These are phyloP conservation scores for Agarophyton chilense DNA, from an alignment of 23 red algal species.

Conservation along the genomic window DNA sequence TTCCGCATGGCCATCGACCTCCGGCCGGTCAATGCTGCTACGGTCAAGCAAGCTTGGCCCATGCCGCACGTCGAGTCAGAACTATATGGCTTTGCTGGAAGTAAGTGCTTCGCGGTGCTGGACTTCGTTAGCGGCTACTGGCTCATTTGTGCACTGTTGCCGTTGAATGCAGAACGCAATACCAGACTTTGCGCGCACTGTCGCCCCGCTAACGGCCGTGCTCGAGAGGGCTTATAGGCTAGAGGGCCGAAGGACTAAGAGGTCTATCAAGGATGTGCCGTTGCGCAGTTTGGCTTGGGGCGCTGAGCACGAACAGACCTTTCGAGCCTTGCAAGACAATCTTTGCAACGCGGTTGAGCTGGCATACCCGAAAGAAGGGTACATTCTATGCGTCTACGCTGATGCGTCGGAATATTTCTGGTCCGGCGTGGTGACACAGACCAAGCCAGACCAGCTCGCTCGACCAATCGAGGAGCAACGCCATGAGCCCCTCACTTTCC, in stretches of 20 bases:
- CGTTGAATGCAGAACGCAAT: constrained; percentile 29
- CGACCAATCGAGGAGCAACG: not conserved
- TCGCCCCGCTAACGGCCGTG: too few relatives aligned
- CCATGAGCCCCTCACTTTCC: constrained; percentile 30
- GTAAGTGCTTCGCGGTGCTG: too few relatives aligned
- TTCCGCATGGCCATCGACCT: too few relatives aligned
- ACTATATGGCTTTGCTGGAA: too few relatives aligned
- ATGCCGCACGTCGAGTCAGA: too few relatives aligned
- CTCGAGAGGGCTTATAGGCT: constrained; percentile 27
- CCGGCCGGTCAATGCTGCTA: too few relatives aligned
- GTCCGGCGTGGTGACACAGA: constrained; percentile 32
- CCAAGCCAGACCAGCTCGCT: not conserved
- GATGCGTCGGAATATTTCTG: constrained; percentile 61
- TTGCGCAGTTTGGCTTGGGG: constrained; percentile 20
- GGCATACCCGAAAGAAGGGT: not conserved
- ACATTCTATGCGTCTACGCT: not conserved
- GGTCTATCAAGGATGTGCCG: not conserved
- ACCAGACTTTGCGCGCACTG: constrained; percentile 6
- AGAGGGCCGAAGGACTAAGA: not conserved
- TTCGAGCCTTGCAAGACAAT: constrained; percentile 7
- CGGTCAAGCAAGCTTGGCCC: too few relatives aligned
- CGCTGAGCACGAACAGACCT: not conserved
- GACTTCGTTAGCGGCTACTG: too few relatives aligned
- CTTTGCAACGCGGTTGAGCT: constrained; percentile 1
- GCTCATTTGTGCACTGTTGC: constrained; percentile 23